Evolutionary conservation across 768 basidiomycete genomes (phyloP), one percentile per base, ranked within the genome.

Genomic region (Chiua virens): DNA sequence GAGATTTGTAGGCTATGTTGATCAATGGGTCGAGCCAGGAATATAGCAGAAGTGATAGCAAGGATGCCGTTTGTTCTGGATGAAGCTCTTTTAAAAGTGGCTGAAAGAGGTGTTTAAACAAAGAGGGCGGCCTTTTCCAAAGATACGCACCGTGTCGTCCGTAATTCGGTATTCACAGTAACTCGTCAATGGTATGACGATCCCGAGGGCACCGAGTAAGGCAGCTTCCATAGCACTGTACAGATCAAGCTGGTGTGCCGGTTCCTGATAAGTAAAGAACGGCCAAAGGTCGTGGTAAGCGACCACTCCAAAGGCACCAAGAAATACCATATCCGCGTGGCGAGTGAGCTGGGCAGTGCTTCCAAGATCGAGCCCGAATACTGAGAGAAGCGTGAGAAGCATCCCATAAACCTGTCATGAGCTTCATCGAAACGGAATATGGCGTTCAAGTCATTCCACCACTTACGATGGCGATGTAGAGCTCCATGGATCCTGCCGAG

Each of bases 1-100:
- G 55, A 18, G 73, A 60, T 15, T 69, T 63, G 53, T 73, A 71
- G 1, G 75, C 79, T 3, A 65, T 50, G 39, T 69, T 69, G 22
- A 85, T 69, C 35, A 79, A 62, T 4, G 73, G 71, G 54, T 86
- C 79, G 54, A 86, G 68, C 67, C 76, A 88, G 17, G 72, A 68
- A 59, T 75, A 86, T 6, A 73, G 62, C 18, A 79, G 36, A 34
- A 60, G 49, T 6, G 64, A 72, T 11, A 72, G 45, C 56, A 57
- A 64, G 4, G 75, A 69, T 4, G 73, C 64, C 5, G 71, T 73
- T 49, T 76, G 76, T 49, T 77, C 74, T 0, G 73, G 70, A 53
- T 70, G 69, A 35, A 61, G 63, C 22, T 45, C 50, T 38, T 42
- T 23, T 11, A 21, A 14, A 3, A 32, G 22, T 17, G n/a, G 18